Evolutionary conservation across 164 flowering plant species (phyloP).

Genomic region (Vitis riparia): DNA sequence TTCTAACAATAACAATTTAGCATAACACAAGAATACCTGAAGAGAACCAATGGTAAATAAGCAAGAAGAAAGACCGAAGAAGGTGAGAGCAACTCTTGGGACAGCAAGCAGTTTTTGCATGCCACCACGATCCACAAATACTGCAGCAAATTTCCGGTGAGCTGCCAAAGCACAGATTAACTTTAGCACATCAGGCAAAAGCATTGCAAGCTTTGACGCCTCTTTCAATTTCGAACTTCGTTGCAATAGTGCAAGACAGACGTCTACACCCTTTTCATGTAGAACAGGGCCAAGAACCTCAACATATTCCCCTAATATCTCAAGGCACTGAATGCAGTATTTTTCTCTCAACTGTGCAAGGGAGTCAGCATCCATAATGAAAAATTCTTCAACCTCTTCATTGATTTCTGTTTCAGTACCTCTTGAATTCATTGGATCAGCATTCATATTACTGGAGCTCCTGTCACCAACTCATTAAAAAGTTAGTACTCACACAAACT

Average conservation of each 20-base stretch:
- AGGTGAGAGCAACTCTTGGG: conserved; percentile 70
- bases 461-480: conserved; percentile 33
- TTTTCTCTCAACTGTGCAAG: conserved; percentile 78
- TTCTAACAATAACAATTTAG: not conserved
- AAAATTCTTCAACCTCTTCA: conserved; percentile 69
- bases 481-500: conserved; percentile 3
- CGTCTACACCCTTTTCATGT: conserved; percentile 97
- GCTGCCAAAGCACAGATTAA: conserved; percentile 91
- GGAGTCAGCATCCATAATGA: conserved; percentile 54
- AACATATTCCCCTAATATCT: conserved; percentile 84
- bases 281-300: conserved; percentile 97
- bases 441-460: conserved; percentile 30
- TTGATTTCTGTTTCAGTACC: conserved; percentile 39
- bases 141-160: conserved; percentile 88
- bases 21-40: conserved; percentile 54
- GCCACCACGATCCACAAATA: conserved; percentile 98
- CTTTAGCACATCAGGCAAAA: conserved; percentile 85
- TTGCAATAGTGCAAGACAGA: conserved; percentile 79
- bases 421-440: conserved; percentile 29
- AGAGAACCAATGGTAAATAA: conserved; percentile 91
- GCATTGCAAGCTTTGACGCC: conserved; percentile 31
- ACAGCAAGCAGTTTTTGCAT: conserved; percentile 84
- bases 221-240: conserved; percentile 47
- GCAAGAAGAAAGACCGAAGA: conserved; percentile 92
- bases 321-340: conserved; percentile 90